Base-by-base conservation (phyloP, 768 basidiomycete species). In the Mycena latifolia region DNA sequence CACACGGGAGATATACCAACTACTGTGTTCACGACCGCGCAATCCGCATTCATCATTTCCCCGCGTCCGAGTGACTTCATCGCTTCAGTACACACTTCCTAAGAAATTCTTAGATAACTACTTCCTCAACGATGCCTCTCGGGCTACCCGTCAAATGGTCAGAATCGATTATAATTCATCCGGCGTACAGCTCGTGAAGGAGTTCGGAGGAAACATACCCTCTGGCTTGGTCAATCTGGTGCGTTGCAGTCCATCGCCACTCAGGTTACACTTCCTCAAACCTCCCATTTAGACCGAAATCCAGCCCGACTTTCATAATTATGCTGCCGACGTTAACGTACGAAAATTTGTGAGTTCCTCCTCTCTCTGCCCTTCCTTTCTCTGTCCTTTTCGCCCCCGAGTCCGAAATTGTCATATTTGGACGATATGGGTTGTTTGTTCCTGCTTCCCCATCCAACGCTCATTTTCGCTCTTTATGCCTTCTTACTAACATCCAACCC, bases 1-100 rank as follows among this genome's bases (percentile, higher is more conserved):
- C 71, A 72, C 58, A 72, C 71, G 1, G 71, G 71, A 29, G 71
- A 72, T 29, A 46, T 72, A 33, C 71, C 71, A 5, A 72, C 70
- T 35, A 72, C 71, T 1, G 71, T 72, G 22, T 70, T 72, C 46
- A 72, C 71, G 15, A 70, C 69, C 2, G 71, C 71, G 1, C 71
- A 72, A 45, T 65, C 69, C 3, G 67, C 69, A 17, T 70, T 72
- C 67, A 65, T 69, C 14, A 70, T 72, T 17, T 55, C 69, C 5
- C 71, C 71, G 6, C 71, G 68, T 69, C 17, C 27, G 64, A n/a
- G n/a, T n/a, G n/a, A n/a, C 8, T 27, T 9, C 5, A 12, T n/a
- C 39, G 24, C 22, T 12, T 11, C 27, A n/a, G 10, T 14, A 14
- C 37, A 9, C 37, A 17, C n/a, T n/a, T 18, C 41, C 52, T 31